These are phyloP conservation scores for Microthlaspi erraticum DNA, from an alignment of 345 rosid species.

Conservation along the genomic window DNA sequence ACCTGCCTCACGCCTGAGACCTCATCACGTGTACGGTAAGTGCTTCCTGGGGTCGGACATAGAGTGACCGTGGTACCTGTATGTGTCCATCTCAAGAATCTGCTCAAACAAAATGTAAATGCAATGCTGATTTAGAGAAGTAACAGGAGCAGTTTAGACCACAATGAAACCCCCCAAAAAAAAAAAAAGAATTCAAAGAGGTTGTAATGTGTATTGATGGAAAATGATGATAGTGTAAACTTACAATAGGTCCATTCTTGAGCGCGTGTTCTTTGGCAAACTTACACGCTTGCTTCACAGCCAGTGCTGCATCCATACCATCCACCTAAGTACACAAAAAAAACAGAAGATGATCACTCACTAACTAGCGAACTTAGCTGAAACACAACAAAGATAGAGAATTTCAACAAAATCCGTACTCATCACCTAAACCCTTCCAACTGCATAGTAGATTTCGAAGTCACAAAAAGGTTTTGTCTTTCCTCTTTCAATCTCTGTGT, in stretches of 20 bases:
- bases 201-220: neutral
- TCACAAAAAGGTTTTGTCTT: neutral
- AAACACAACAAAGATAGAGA: neutral
- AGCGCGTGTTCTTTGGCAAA: slow-evolving; percentile 84
- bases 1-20: slow-evolving; percentile 89
- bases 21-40: slow-evolving; percentile 97
- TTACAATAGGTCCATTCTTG: slow-evolving; percentile 93
- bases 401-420: neutral
- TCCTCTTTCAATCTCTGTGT: no score
- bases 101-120: slow-evolving; percentile 43
- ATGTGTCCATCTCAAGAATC: slow-evolving; percentile 97
- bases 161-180: no score
- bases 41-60: slow-evolving; percentile 99
- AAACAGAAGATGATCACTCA: neutral
- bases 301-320: slow-evolving; percentile 91
- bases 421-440: neutral
- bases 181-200: neutral
- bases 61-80: slow-evolving; percentile 94
- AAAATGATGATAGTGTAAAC: slow-evolving; percentile 35
- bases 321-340: slow-evolving; percentile 65
- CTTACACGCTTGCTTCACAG: slow-evolving; percentile 91
- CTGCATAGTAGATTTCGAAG: neutral
- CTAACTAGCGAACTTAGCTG: neutral
- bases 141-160: no score
- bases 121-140: no score